Base-by-base conservation (phyloP, 2,329 filamentous ascomycete genomes). In the Aspergillus sp. region DNA sequence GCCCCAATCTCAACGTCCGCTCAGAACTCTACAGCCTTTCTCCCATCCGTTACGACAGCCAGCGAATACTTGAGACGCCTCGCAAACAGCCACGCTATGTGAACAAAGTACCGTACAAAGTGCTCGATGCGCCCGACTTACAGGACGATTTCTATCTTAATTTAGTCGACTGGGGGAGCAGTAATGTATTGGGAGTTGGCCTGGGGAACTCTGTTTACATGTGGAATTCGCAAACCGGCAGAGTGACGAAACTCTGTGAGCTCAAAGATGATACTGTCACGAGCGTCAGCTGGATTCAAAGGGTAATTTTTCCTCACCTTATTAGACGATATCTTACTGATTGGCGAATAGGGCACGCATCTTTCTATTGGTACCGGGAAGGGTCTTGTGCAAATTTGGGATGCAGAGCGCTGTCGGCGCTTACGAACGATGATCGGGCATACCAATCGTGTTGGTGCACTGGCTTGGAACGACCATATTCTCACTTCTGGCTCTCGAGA, bases 101-200 rank as follows among this genome's bases (percentile, higher is more conserved):
- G 22, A 94, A 92, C 77, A 98, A 98, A 76, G 94, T 98, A 0
- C 95, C 95, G 0, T 99, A 96, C 79, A 99, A 99, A 78, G 95
- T 99, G 1, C 83, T 99, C 9, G 95, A 99, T 80, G 95, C 95
- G 0, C 95, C 95, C 1, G 95, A 98, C 74, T 81, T 99, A 50
- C 93, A 94, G 30, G 95, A 99, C 72, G 95, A 99, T 74, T 99
- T 98, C 77, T 99, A 99, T 72, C 83, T 99, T 41, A 99, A 99
- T 71, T 82, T 99, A 28, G 94, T 99, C 3, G 95, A 99, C 73
- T 99, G 95, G 95, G 95, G 95, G 48, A 96, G 92, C 70, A 93
- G 91, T 68, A 97, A 98, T 76, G 90, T 97, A 8, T 84, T 99
- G 11, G 95, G 94, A 7, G 95, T 99, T 48, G 95, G 95, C 0